Base-by-base conservation (phyloP, 2,329 filamentous ascomycete species). In the Beauveria rudraprayagi region DNA sequence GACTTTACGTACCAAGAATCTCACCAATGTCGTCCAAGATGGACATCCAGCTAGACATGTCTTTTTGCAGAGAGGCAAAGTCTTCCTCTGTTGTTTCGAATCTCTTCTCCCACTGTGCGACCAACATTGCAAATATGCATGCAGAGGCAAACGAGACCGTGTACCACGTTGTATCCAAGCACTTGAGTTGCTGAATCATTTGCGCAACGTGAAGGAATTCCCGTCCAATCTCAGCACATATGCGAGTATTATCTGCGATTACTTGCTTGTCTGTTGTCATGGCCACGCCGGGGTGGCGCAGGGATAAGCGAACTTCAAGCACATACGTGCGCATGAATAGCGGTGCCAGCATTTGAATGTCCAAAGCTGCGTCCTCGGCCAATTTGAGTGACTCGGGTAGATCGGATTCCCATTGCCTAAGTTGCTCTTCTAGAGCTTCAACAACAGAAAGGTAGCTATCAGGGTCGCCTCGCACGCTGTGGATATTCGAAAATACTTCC, bases 111-210 rank as follows among this genome's bases (percentile, higher is more conserved):
- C 85, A 90, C 60, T 86, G 81, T 1, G 84, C 83, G 52, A 89
- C 90, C 0, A 93, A 75, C 16, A 83, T 86, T 0, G 88, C 89
- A 66, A 91, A 90, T 61, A 90, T 86, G 28, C 88, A 88, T 48
- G 87, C 84, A 14, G 90, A 80, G 68, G 90, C 91, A 6, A 90
- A 81, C 0, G 89, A 86, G 54, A 85, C 80, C 53, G 88, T 87
- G 67, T 90, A 89, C 88, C 89, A 92, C 1, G 89, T 91, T 1
- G 88, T 90, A 68, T 93, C 90, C 4, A 92, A 75, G 50, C 84
- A 85, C 68, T 88, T 89, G 61, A 86, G 77, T 65, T 79, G 80
- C 62, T 83, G 81, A 53, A 92, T 73, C 58, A 83, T 77, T 24
- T 79, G 77, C 6, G 86, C 83, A 28, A 81, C 79, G 24, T 78